Conservation (phyloP, 1,139 yeast genomes). For the Magnusiomyces sp. region DNA sequence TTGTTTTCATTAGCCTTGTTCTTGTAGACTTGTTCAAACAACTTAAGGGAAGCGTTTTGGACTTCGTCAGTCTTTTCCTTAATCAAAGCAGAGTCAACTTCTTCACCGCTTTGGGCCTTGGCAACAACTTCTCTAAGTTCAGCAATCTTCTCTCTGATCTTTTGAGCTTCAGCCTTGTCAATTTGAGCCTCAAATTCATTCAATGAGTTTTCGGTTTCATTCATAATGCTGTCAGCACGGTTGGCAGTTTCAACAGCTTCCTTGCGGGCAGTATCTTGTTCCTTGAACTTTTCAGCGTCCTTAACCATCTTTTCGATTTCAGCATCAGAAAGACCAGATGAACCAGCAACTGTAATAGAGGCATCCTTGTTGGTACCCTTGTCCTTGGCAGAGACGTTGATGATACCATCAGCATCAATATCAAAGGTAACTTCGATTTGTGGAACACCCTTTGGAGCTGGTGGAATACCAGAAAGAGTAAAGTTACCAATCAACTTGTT, state of each 20-base stretch:
- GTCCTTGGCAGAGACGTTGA: slow-evolving; percentile 89
- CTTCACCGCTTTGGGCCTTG: slow-evolving; percentile 90
- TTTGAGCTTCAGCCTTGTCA: slow-evolving; percentile 79
- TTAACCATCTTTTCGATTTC: slow-evolving; percentile 92
- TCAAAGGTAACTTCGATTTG: slow-evolving; percentile 91
- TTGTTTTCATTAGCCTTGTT: slow-evolving; percentile 35
- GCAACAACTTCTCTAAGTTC: slow-evolving; percentile 84
- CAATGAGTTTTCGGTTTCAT: slow-evolving; percentile 91
- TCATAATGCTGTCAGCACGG: slow-evolving; percentile 95
- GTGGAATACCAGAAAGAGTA: slow-evolving; percentile 87
- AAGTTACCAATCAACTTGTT: slow-evolving; percentile 91
- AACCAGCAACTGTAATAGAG: slow-evolving; percentile 80
- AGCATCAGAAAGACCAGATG: slow-evolving; percentile 95
- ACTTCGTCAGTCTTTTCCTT: slow-evolving; percentile 92
- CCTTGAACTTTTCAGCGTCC: slow-evolving; percentile 82
- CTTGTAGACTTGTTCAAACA: slow-evolving; percentile 95
- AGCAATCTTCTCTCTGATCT: slow-evolving; percentile 68
- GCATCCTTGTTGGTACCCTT: slow-evolving; percentile 80
- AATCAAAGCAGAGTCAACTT: slow-evolving; percentile 72
- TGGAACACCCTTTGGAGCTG: slow-evolving; percentile 95
- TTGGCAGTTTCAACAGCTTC: slow-evolving; percentile 83
- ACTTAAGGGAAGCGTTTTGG: slow-evolving; percentile 84
- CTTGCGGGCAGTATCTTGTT: slow-evolving; percentile 85
- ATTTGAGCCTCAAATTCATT: slow-evolving; percentile 92
- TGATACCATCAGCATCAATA: slow-evolving; percentile 87